Conservation (phyloP, 495 filamentous ascomycete genomes). For the Astrothelium macrocarpum region DNA sequence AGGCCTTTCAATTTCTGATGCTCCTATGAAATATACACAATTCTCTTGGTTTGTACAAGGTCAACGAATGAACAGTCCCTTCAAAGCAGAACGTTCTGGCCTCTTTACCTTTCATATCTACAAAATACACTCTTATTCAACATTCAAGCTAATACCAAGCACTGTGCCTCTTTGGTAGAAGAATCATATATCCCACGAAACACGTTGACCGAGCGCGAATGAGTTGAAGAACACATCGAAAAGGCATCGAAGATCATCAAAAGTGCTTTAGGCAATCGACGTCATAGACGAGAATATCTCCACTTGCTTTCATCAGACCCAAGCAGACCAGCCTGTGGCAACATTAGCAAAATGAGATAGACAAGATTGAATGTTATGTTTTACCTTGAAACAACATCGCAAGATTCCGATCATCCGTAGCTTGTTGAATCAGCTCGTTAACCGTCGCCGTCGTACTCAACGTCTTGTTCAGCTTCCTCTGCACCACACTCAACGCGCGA, state of each 20-base stretch:
- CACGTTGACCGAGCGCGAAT: no score
- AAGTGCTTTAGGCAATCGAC: no score
- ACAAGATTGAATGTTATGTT: background rate
- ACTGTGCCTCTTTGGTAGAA: no score
- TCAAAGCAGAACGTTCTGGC: no score
- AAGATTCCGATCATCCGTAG: conserved; percentile 84
- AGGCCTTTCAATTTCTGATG: no score
- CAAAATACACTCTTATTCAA: no score
- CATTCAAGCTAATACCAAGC: no score
- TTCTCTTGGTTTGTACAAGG: background rate
- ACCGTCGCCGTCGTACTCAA: conserved; percentile 90
- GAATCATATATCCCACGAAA: no score
- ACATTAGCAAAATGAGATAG: background rate
- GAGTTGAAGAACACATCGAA: no score
- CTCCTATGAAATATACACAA: background rate
- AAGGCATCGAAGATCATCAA: background rate
- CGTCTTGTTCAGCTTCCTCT: conserved; percentile 88
- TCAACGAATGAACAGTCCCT: no score
- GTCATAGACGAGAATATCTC: no score
- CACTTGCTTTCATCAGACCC: background rate
- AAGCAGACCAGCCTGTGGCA: background rate
- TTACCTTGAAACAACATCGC: conserved; percentile 84
- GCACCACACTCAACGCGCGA: conserved; percentile 79
- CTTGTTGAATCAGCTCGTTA: conserved; percentile 93
- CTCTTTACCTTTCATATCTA: no score